Evolutionary conservation across 208 protist species (phyloP).

Genomic region (Giardia duodenalis): DNA sequence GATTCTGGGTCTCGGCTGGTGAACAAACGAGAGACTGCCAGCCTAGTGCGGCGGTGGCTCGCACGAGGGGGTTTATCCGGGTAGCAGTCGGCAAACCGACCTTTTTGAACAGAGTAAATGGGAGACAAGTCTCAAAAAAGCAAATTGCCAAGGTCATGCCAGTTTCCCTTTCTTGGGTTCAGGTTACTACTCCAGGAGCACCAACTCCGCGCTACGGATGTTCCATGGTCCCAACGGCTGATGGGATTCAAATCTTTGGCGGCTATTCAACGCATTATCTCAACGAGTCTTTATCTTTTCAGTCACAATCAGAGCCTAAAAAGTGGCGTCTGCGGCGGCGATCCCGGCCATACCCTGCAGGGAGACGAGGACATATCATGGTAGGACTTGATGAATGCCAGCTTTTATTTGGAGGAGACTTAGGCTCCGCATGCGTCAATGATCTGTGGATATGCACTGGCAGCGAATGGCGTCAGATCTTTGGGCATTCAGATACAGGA

Average conservation of each 20-base stretch:
- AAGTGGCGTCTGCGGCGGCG: background rate
- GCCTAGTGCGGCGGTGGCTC: too few relatives aligned
- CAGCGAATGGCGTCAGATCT: background rate
- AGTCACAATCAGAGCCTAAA: background rate
- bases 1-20: too few relatives aligned
- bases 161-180: background rate
- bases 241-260: background rate
- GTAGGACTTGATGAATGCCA: background rate
- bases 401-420: background rate
- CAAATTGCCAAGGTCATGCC: too few relatives aligned
- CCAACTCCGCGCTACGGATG: background rate
- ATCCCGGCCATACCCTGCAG: background rate
- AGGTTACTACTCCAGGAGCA: background rate
- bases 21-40: too few relatives aligned
- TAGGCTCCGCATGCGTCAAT: background rate
- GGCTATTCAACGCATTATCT: background rate
- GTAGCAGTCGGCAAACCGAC: too few relatives aligned
- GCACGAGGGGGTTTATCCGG: too few relatives aligned
- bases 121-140: too few relatives aligned
- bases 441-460: background rate
- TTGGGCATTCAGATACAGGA: background rate
- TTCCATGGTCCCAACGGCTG: background rate
- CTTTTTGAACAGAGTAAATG: too few relatives aligned
- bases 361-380: background rate
- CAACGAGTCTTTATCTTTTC: background rate